Evolutionary conservation across 2,329 filamentous ascomycete genomes (phyloP), one percentile per base, ranked within the genome.

Genomic region (Rhexocercosporidium sp.): DNA sequence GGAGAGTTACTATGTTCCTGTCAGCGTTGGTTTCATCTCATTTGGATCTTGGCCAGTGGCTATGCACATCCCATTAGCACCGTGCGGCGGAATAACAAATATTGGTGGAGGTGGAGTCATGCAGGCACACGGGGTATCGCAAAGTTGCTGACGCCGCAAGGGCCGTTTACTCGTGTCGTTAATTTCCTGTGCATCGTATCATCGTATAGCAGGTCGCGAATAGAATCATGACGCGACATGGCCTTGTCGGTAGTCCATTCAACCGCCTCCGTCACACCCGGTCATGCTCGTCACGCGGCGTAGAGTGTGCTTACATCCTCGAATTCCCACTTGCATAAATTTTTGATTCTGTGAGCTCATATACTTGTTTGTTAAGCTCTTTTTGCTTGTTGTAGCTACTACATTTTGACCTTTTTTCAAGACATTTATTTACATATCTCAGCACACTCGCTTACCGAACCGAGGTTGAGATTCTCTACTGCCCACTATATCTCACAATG

Each of bases 1-100:
- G 53, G 53, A 7, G 4, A 22, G 16, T 27, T 11, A 20, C 9
- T 31, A n/a, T 7, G 18, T 29, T 41, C 20, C 22, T 27, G 37
- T 44, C 39, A 46, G 39, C 39, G 11, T 20, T 29, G 34, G 8
- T 37, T 56, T 56, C 51, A 20, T 56, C 20, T 56, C 22, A 51
- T 27, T n/a, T 27, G 11, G 47, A 54, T 16, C 12, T 34, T 16
- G 18, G 29, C 25, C 25, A 31, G 51, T 39, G 54, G 31, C 54
- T 57, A 39, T 57, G 31, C 54, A 57, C 7, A 39, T 18, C 9
- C 8, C 31, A 25, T 44, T 11, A 7, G 34, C 34, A 57, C 54
- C 14, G 37, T 44, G 54, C 22, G 54, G 54, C 54, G 54, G 31
- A 59, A 34, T 59, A n/a, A 53, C 12, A 46, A 44, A 14, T 59